phyloP scores from a whole-genome alignment of 78 protist species.

The Polysphondylium violaceum region DNA sequence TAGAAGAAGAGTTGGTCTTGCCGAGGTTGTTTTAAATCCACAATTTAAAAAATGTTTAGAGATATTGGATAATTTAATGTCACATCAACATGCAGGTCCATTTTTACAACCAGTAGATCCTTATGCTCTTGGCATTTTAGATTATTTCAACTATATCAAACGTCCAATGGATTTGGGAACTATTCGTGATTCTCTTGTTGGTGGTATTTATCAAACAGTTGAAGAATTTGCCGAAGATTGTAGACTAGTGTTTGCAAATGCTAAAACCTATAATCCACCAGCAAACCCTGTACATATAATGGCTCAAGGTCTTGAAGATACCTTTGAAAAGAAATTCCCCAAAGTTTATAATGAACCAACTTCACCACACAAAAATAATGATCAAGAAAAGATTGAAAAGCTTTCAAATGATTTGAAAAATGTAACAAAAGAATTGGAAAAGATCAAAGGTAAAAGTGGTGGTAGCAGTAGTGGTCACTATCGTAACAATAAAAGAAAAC shows the following conservation, averaged over 20 bases:
- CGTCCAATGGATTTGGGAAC: slow-evolving; percentile 96
- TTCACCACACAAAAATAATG: not conserved
- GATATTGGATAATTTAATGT: slow-evolving; percentile 8
- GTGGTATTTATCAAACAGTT: slow-evolving; percentile 39
- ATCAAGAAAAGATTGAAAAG: slow-evolving; percentile 37
- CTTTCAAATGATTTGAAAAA: slow-evolving; percentile 47
- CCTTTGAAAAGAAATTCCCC: slow-evolving; percentile 52
- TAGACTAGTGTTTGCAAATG: slow-evolving; percentile 67
- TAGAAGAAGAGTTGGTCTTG: not conserved
- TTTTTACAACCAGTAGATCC: slow-evolving; percentile 94
- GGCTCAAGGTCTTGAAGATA: slow-evolving; percentile 64
- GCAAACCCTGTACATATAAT: slow-evolving; percentile 70
- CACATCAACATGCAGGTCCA: slow-evolving; percentile 33
- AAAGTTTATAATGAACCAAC: slow-evolving; percentile 30
- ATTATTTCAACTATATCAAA: slow-evolving; percentile 86
- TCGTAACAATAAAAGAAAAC: not conserved
- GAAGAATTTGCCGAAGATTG: slow-evolving; percentile 63
- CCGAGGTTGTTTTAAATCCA: slow-evolving; percentile 7
- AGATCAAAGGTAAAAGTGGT: not conserved
- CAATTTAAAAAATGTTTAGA: slow-evolving; percentile 55
- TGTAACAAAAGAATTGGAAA: slow-evolving; percentile 54
- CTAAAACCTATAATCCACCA: slow-evolving; percentile 62
- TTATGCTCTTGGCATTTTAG: slow-evolving; percentile 84
- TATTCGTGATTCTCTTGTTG: slow-evolving; percentile 63
- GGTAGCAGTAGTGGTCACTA: not conserved